These are phyloP conservation scores for Pythium sp. DNA, from an alignment of 352 stramenopile genomes.

Conservation along the genomic window DNA sequence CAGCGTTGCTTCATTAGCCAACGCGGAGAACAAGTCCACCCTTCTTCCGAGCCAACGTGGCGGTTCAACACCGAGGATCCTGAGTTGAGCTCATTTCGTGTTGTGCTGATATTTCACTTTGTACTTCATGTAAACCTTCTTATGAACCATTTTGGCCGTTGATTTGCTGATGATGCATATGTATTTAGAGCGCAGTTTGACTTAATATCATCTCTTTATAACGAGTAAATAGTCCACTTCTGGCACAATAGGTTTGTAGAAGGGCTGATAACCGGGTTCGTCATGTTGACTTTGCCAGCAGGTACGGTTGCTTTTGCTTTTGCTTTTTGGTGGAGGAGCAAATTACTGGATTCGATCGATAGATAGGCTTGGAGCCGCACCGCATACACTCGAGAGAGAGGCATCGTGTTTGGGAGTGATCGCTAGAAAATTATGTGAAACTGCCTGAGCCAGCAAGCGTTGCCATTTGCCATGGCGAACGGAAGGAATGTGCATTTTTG, in stretches of 20 bases:
- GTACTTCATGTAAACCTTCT: not conserved
- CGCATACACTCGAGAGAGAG: not conserved
- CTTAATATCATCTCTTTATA: not conserved
- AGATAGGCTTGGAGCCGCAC: not conserved
- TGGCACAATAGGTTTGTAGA: not conserved
- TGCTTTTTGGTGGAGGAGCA: not conserved
- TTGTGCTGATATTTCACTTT: not conserved
- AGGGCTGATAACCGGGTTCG: not conserved
- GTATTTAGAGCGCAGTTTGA: not conserved
- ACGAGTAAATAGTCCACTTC: not conserved
- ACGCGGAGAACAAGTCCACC: not conserved
- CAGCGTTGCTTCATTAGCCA: not conserved
- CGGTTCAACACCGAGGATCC: not conserved
- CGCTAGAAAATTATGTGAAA: not conserved
- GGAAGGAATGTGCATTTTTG: not conserved
- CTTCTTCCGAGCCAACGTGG: not conserved
- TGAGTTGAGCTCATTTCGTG: not conserved
- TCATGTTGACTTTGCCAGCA: not conserved
- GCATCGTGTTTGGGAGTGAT: not conserved
- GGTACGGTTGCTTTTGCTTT: not conserved
- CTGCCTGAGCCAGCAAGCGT: not conserved
- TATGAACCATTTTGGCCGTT: not conserved
- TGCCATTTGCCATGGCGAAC: not conserved
- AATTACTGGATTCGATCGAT: not conserved
- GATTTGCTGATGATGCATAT: not conserved